Conservation (phyloP, 208 protist genomes). For the Trypanosoma avium region DNA sequence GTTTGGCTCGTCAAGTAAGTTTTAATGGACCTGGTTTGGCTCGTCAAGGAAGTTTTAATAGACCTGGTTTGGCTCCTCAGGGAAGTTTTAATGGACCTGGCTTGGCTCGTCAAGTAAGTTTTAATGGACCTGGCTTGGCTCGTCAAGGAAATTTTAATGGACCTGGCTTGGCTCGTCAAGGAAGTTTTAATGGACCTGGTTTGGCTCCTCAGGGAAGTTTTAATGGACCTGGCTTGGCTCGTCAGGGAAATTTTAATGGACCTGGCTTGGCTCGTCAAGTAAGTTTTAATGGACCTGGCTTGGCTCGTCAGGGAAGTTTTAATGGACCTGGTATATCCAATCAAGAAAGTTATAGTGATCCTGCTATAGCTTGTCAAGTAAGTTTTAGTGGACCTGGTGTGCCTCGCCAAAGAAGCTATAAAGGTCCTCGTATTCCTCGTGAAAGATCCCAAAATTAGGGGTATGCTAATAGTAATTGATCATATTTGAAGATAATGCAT, state of each 20-base stretch:
- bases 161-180: not conserved
- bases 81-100: not conserved
- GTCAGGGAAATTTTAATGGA: not conserved
- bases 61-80: not conserved
- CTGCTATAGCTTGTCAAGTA: not conserved
- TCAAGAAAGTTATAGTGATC: not conserved
- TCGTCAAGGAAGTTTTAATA: conserved; percentile 2
- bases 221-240: not conserved
- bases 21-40: not conserved
- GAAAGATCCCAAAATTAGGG: too few relatives aligned
- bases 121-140: not conserved
- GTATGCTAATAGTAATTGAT: too few relatives aligned
- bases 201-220: not conserved
- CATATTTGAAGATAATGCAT: too few relatives aligned
- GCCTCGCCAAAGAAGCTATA: too few relatives aligned
- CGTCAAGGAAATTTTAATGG: not conserved
- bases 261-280: not conserved
- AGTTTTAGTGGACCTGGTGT: not conserved
- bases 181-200: not conserved
- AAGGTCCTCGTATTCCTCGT: too few relatives aligned
- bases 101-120: not conserved
- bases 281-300: not conserved
- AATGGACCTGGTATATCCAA: not conserved
- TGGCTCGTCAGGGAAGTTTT: not conserved
- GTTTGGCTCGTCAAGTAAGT: not conserved